Conservation (phyloP, 192 early-diverging fungal species). For the Backusella morwellensis region DNA sequence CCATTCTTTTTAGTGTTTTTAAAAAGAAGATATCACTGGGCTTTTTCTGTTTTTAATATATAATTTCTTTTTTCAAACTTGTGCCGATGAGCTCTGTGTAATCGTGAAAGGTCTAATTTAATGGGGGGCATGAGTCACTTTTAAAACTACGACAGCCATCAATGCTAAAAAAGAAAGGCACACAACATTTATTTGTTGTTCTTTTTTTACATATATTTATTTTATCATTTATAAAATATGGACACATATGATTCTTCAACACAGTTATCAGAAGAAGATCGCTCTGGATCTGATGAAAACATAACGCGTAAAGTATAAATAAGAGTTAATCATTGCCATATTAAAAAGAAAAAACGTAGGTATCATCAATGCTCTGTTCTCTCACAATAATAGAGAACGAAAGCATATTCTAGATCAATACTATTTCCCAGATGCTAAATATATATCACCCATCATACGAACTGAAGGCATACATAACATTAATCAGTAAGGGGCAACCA, state of each 20-base stretch:
- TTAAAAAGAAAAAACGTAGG: conserved; percentile 3
- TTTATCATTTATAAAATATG: neutral
- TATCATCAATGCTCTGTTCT: conserved; percentile 41
- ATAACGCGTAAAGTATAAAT: neutral
- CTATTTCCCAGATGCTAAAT: conserved; percentile 46
- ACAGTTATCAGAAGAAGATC: neutral
- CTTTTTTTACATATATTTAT: neutral
- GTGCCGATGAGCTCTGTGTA: neutral
- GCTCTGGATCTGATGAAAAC: neutral
- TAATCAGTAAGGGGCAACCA: conserved; percentile 30
- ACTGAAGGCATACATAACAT: conserved; percentile 49
- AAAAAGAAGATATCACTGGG: neutral
- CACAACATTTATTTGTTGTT: neutral
- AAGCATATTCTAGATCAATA: conserved; percentile 45
- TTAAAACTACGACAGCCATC: neutral
- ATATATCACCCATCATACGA: conserved; percentile 47
- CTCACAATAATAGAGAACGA: conserved; percentile 45
- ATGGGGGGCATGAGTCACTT: neutral
- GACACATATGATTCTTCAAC: conserved; percentile 2
- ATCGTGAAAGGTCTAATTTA: neutral
- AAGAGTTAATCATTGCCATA: neutral
- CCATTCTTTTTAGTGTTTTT: neutral
- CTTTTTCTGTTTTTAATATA: neutral
- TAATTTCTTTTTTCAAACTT: conserved; percentile 7
- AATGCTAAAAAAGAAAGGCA: neutral